Evolutionary conservation across 495 filamentous ascomycete species (phyloP), one percentile per base, ranked within the genome.

Genomic region (Paragyromitra xinjiangensis): DNA sequence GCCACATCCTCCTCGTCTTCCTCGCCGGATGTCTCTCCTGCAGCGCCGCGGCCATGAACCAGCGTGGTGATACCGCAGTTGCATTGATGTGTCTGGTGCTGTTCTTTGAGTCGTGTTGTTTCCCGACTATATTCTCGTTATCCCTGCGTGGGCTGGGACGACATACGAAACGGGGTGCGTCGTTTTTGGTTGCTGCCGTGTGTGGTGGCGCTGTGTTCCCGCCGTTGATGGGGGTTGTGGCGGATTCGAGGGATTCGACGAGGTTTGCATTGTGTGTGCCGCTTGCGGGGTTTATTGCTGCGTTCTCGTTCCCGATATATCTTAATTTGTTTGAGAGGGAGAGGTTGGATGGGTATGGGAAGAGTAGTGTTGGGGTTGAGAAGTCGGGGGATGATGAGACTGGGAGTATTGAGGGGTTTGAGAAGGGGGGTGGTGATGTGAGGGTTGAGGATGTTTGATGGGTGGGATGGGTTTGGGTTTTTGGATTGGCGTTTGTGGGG

Each of bases 81-180:
- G 86, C 86, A 14, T 86, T 91, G 84, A 83, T 92, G 11, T 89
- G 86, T 81, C 81, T 92, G 14, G 88, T 91, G 7, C 87, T 93
- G 26, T 91, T 90, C 84, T 92, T 89, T 78, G 92, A 92, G 82
- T 90, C 88, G 2, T 88, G 87, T 63, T 88, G 91, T 83, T 94
- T 91, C 86, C 91, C 92, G 0, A 88, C 91, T 6, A 89, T 92
- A 66, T 92, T 91, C 83, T 86, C 89, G 2, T 85, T 93, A 1
- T 88, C 89, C 2, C 85, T 94, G 39, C 88, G 91, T 58, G 91
- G 92, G 7, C 86, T 93, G 0, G 91, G 91, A 7, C 85, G 88
- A 22, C 90, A 90, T 70, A 93, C 91, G 1, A 94, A 94, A 83
- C 86, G 88, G 19, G 91, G 89, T 11, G 88, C 90, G 1, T 90